These are phyloP conservation scores for Marasmius tenuissimus DNA, from an alignment of 1,284 basidiomycete genomes.

Conservation along the genomic window DNA sequence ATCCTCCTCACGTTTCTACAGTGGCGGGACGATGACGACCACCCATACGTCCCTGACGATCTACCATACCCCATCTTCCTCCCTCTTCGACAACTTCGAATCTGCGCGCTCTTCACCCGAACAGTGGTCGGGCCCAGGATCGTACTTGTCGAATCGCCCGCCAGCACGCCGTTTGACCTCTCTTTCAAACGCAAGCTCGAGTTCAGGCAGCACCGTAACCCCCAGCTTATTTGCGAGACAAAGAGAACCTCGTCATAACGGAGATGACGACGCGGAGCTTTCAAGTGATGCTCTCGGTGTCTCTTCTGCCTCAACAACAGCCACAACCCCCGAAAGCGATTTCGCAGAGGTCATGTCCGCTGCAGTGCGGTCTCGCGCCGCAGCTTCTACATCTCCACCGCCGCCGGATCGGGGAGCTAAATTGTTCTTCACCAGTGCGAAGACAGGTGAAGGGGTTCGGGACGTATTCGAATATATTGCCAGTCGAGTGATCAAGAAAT, in stretches of 20 bases:
- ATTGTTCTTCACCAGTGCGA: constrained; percentile 73
- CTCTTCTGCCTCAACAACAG: constrained; percentile 3
- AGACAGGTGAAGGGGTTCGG: constrained; percentile 67
- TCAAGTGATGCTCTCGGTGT: background rate
- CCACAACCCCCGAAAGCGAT: background rate
- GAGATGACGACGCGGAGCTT: constrained; percentile 12
- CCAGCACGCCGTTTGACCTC: constrained; percentile 39
- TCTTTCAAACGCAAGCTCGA: constrained; percentile 41
- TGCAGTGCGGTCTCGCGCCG: constrained; percentile 18
- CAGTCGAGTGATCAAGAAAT: constrained; percentile 51
- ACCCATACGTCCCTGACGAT: constrained; percentile 55
- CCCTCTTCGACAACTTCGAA: constrained; percentile 50
- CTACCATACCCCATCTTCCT: constrained; percentile 75
- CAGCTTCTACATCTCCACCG: constrained; percentile 22
- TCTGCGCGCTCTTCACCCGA: constrained; percentile 63
- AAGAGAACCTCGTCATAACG: constrained; percentile 26
- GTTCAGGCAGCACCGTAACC: constrained; percentile 61
- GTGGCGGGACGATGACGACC: constrained; percentile 40
- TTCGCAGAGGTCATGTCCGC: background rate
- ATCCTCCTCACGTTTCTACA: constrained; percentile 38
- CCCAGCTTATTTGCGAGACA: constrained; percentile 54
- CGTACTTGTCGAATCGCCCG: constrained; percentile 20
- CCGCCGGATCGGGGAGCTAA: constrained; percentile 52
- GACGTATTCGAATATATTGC: constrained; percentile 74
- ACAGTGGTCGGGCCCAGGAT: constrained; percentile 32